Evolutionary conservation across 805 yeast genomes (phyloP).

Genomic region (Candida pseudofarinosa): DNA sequence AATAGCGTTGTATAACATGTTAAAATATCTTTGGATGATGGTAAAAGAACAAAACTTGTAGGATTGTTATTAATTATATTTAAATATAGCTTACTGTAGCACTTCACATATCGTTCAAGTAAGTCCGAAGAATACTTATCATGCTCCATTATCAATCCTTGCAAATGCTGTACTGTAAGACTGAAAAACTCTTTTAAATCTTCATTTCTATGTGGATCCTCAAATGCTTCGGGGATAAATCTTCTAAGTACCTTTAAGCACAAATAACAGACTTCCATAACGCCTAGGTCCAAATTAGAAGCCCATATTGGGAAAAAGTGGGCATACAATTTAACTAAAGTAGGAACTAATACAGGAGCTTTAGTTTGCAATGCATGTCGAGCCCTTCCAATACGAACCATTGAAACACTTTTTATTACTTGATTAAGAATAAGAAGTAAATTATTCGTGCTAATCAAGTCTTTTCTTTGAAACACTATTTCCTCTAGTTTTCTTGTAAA

Average conservation of each 20-base stretch:
- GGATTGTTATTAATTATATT: conserved; percentile 59
- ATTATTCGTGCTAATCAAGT: conserved; percentile 57
- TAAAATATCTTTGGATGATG: conserved; percentile 59
- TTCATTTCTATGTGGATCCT: conserved; percentile 58
- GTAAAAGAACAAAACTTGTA: conserved; percentile 65
- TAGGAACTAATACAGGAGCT: conserved; percentile 58
- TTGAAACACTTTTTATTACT: conserved; percentile 65
- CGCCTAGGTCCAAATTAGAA: conserved; percentile 41
- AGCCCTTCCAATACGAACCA: conserved; percentile 80
- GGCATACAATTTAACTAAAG: conserved; percentile 56
- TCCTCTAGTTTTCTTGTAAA: conserved; percentile 43
- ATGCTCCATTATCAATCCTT: conserved; percentile 49
- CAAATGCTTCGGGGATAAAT: conserved; percentile 71
- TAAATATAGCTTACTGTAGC: conserved; percentile 71
- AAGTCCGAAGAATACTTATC: conserved; percentile 45
- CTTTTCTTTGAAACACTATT: conserved; percentile 36
- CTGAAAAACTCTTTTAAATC: conserved; percentile 60
- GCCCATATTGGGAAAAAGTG: conserved; percentile 64
- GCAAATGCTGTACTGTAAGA: conserved; percentile 55
- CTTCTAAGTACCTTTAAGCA: conserved; percentile 73
- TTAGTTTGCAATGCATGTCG: conserved; percentile 73
- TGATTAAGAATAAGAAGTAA: conserved; percentile 68
- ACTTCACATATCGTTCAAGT: conserved; percentile 67
- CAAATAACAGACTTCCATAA: conserved; percentile 73
- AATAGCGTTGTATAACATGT: conserved; percentile 56